phyloP scores from a whole-genome alignment of 148 eudicot species.

The Spergularia bocconei region DNA sequence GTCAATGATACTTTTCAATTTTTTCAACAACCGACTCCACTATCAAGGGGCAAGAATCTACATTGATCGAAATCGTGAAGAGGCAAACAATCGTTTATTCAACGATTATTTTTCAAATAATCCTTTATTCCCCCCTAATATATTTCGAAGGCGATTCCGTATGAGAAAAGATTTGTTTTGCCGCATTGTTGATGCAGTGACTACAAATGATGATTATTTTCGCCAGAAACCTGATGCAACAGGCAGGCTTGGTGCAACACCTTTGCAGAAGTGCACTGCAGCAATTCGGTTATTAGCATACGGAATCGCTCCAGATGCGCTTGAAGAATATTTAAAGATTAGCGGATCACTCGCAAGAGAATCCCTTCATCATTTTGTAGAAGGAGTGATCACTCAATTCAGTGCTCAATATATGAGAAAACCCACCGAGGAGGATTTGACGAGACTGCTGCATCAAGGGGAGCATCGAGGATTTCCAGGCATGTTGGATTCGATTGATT shows the following conservation, averaged over 20 bases:
- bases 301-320: background rate
- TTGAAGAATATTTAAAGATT: conserved; percentile 4
- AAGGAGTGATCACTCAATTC: background rate
- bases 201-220: background rate
- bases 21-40: too few relatives aligned
- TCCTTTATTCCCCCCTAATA: background rate
- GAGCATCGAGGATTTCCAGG: conserved; percentile 7
- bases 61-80: background rate
- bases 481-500: conserved; percentile 11
- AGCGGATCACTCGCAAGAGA: background rate
- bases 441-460: background rate
- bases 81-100: background rate
- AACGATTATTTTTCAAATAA: background rate
- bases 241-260: background rate
- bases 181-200: background rate
- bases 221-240: background rate
- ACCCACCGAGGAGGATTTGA: background rate
- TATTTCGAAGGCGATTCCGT: background rate
- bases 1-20: too few relatives aligned
- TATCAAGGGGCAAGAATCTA: background rate
- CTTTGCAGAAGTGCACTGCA: conserved; percentile 9
- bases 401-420: conserved; percentile 2
- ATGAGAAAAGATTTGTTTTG: background rate
- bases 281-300: conserved; percentile 2
- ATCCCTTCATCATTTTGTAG: background rate